Conservation (phyloP, 805 yeast genomes). For the Metahyphopichia silvanorum region DNA sequence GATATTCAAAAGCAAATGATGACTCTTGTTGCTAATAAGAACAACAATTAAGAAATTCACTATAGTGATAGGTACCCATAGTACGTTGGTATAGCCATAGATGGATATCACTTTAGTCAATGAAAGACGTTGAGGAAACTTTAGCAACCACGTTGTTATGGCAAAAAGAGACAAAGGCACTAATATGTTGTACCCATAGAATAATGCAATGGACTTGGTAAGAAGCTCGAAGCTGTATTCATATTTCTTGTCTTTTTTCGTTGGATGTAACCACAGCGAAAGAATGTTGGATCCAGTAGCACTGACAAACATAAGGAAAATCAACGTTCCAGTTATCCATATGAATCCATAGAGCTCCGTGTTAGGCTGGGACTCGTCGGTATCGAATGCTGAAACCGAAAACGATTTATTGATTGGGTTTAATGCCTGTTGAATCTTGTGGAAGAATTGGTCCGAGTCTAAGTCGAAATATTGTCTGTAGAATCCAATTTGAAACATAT, state of each 20-base stretch:
- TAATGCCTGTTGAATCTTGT: conserved; percentile 51
- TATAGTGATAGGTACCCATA: conserved; percentile 83
- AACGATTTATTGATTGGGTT: conserved; percentile 46
- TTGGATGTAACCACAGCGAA: conserved; percentile 49
- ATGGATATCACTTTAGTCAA: conserved; percentile 64
- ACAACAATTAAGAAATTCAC: conserved; percentile 57
- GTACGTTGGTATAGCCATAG: conserved; percentile 79
- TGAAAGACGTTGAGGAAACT: conserved; percentile 47
- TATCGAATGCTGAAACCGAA: conserved; percentile 11
- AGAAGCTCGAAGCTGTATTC: conserved; percentile 59
- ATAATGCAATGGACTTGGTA: conserved; percentile 62
- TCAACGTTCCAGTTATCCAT: conserved; percentile 86
- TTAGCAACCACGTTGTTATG: conserved; percentile 49
- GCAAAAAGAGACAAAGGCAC: conserved; percentile 60
- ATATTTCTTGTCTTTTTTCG: conserved; percentile 42
- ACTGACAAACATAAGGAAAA: conserved; percentile 70
- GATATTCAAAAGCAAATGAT: conserved; percentile 39
- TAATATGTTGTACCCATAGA: conserved; percentile 72
- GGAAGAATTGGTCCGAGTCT: conserved; percentile 58
- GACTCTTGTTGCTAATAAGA: conserved; percentile 32
- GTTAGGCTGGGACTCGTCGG: conserved; percentile 34
- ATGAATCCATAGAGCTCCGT: conserved; percentile 81
- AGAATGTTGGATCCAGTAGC: conserved; percentile 66
- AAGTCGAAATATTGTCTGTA: conserved; percentile 69
- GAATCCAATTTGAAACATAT: conserved; percentile 53